Base-by-base conservation (phyloP, 2,329 filamentous ascomycete genomes). In the Phaeosphaeriaceae sp. region DNA sequence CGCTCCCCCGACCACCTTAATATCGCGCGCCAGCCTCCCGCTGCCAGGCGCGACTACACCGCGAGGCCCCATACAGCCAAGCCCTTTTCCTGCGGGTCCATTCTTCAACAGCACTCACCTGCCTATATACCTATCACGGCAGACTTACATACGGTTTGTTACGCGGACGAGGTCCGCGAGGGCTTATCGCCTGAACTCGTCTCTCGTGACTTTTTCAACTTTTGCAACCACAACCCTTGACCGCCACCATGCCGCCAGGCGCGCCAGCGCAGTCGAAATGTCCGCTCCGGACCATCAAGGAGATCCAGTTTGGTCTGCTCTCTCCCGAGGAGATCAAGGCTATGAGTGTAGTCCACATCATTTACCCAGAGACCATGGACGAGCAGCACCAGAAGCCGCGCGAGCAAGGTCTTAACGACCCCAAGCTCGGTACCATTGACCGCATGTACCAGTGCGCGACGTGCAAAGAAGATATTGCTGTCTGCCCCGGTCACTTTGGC, bases 301-400 rank as follows among this genome's bases (percentile, higher is more conserved):
- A 99, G 83, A 96, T 99, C 68, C 95, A 99, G 82, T 99, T 99
- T 73, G 94, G 94, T 72, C 85, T 99, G 73, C 85, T 99, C 76
- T 96, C 94, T 29, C 94, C 94, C 20, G 94, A 99, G 75, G 95
- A 99, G 81, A 96, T 97, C 77, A 97, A 99, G 82, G 92, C 89
- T 69, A 95, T 97, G 91, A 97, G 92, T 77, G 93, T 97, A 58
- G 89, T 87, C 64, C 90, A 96, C 74, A 93, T 99, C 73, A 84
- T 94, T 74, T 97, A 97, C 73, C 92, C 94, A n/a, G 94, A 99
- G 81, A 97, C 94, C 21, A 97, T 99, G 94, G 94, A 99, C 72
- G 94, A 99, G 76, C 88, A 88, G 75, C 89, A 92, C 69, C 87
- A 90, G 62, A 90, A 90, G 73, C 94, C 94, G 58, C 91, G 94